phyloP scores from a whole-genome alignment of 345 rosid genomes.

The Capsella bursapastoris region DNA sequence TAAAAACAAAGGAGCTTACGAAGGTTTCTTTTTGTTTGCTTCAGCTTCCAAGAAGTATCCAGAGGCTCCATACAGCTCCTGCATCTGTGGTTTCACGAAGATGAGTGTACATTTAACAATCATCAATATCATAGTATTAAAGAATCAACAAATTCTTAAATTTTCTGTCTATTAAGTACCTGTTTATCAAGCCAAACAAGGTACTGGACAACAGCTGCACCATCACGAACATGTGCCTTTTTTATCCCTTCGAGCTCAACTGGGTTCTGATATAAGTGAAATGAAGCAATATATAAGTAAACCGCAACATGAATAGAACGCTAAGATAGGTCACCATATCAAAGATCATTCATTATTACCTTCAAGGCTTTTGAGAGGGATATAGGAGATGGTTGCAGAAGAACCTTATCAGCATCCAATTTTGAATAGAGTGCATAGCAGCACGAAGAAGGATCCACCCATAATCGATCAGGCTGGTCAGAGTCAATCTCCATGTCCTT shows the following conservation, averaged over 20 bases:
- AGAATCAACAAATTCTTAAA: neutral
- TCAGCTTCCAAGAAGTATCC: conserved; percentile 84
- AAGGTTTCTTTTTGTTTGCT: conserved; percentile 50
- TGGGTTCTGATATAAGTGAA: conserved; percentile 58
- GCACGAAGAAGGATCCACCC: conserved; percentile 86
- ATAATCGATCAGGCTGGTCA: conserved; percentile 56
- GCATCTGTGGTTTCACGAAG: conserved; percentile 67
- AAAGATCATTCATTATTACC: conserved; percentile 51
- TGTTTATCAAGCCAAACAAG: conserved; percentile 90
- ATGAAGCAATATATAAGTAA: neutral
- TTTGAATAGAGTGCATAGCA: conserved; percentile 91
- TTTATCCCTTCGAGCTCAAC: conserved; percentile 86
- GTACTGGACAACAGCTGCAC: conserved; percentile 97
- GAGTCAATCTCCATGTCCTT: conserved; percentile 43
- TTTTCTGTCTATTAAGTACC: conserved; percentile 43
- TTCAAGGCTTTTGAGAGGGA: conserved; percentile 94
- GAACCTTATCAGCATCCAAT: conserved; percentile 67
- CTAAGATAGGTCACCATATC: neutral
- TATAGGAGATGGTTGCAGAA: conserved; percentile 80
- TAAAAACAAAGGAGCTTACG: conserved; percentile 47
- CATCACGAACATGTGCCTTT: conserved; percentile 94
- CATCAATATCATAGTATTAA: neutral
- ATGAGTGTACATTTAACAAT: conserved; percentile 6
- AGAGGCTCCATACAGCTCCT: conserved; percentile 86
- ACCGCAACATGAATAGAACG: neutral